Percentiles rank a stretch among this genome's conserved stretches.
phyloP scores from a whole-genome alignment of 2,329 filamentous ascomycete species.

The Pseudogymnoascus sp. region DNA sequence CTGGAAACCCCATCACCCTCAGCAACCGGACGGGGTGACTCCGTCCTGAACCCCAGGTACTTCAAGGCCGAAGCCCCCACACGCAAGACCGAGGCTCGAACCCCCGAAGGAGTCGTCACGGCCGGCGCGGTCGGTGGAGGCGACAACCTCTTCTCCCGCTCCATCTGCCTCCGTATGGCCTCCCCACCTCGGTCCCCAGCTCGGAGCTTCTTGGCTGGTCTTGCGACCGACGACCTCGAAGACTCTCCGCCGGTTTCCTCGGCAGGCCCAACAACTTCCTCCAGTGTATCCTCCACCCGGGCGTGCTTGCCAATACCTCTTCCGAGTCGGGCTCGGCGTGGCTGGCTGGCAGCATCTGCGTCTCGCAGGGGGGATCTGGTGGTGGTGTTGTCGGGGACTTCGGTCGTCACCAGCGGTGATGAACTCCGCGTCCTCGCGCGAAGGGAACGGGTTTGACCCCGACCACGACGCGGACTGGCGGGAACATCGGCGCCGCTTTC shows the following conservation, averaged over 20 bases:
- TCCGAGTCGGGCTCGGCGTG: not conserved
- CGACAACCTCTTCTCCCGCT: not conserved
- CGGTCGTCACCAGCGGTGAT: not conserved
- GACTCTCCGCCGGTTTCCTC: not conserved
- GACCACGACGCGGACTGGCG: not conserved
- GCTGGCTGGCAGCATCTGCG: constrained; percentile 2
- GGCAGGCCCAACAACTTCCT: not conserved
- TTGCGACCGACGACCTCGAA: constrained; percentile 2
- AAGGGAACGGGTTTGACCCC: not conserved
- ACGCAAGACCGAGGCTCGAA: not conserved
- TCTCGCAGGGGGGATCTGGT: not conserved
- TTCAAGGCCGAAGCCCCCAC: constrained; percentile 1
- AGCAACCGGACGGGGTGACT: not conserved
- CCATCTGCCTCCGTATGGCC: constrained; percentile 1
- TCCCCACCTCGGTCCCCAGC: constrained; percentile 11
- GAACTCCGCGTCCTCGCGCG: constrained; percentile 3
- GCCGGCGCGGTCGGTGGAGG: not conserved
- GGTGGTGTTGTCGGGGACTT: not conserved
- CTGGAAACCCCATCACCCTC: not conserved
- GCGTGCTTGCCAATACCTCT: constrained; percentile 1
- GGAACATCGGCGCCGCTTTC: not conserved
- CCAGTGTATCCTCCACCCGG: constrained; percentile 1
- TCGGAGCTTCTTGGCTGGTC: constrained; percentile 10
- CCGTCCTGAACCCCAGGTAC: constrained; percentile 7
- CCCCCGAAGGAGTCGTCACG: not conserved